Evolutionary conservation across 805 yeast species (phyloP).

Genomic region (Candida taoyuanica): DNA sequence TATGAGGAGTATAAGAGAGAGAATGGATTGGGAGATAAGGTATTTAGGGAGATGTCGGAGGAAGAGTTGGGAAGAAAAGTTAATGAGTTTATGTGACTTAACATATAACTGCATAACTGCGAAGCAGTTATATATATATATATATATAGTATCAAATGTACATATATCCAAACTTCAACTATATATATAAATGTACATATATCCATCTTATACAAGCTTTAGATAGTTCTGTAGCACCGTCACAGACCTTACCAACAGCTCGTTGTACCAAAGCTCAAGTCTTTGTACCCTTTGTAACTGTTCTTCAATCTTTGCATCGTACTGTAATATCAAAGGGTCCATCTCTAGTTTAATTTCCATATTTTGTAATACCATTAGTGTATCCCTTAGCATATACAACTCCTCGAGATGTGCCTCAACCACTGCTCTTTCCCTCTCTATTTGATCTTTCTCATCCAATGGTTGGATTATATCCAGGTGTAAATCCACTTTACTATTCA

Average conservation of each 20-base stretch:
- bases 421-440: conserved; percentile 5
- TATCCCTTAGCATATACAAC: not conserved
- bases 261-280: conserved; percentile 21
- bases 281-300: conserved; percentile 6
- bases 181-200: conserved; percentile 13
- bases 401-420: conserved; percentile 8
- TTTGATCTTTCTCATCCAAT: not conserved
- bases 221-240: conserved; percentile 23
- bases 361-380: not conserved
- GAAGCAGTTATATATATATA: too few species aligned
- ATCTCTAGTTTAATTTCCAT: not conserved
- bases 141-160: too few species aligned
- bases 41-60: not conserved
- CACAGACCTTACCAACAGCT: conserved; percentile 20
- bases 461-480: conserved; percentile 3
- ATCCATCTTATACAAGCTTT: conserved; percentile 18
- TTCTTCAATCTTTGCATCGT: not conserved
- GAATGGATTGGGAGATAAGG: not conserved
- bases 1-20: not conserved
- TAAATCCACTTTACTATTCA: conserved; percentile 7
- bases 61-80: conserved; percentile 11
- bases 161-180: too few species aligned
- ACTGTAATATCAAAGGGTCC: not conserved
- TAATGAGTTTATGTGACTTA: conserved; percentile 14
- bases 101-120: too few species aligned